These are phyloP conservation scores for Groenewaldozyma sp. DNA, from an alignment of 1,139 yeast species.

Conservation along the genomic window DNA sequence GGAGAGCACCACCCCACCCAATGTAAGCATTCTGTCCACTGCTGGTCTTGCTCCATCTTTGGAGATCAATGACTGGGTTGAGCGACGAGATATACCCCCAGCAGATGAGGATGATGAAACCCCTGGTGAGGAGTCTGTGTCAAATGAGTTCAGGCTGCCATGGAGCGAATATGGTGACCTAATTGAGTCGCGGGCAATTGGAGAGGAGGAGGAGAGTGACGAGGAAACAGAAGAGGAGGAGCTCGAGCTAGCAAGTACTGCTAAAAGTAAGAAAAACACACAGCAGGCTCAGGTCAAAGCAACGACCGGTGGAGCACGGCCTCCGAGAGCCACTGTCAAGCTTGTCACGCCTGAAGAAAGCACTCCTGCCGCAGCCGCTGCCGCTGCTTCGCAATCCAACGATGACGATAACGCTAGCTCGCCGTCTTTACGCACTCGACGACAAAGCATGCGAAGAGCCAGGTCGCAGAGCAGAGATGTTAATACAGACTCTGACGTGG, in stretches of 20 bases:
- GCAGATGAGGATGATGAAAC: slow-evolving; percentile 10
- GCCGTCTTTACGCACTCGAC: slow-evolving; percentile 1
- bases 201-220: slow-evolving; percentile 7
- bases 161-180: background rate
- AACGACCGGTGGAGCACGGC: background rate
- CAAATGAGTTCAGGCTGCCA: slow-evolving; percentile 2
- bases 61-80: slow-evolving; percentile 34
- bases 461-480: slow-evolving; percentile 6
- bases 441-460: slow-evolving; percentile 7
- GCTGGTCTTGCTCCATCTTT: background rate
- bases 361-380: slow-evolving; percentile 1
- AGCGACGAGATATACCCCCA: slow-evolving; percentile 31
- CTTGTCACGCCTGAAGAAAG: background rate
- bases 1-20: slow-evolving; percentile 5
- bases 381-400: slow-evolving; percentile 1
- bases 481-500: background rate
- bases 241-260: slow-evolving; percentile 6
- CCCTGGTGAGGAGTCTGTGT: background rate
- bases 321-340: background rate
- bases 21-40: background rate
- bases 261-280: slow-evolving; percentile 5
- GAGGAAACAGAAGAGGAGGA: slow-evolving; percentile 10
- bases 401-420: background rate
- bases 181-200: slow-evolving; percentile 4
- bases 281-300: slow-evolving; percentile 7